Evolutionary conservation across 306 rosid species (phyloP), one percentile per base, ranked within the genome.

Genomic region (Delonix regia): DNA sequence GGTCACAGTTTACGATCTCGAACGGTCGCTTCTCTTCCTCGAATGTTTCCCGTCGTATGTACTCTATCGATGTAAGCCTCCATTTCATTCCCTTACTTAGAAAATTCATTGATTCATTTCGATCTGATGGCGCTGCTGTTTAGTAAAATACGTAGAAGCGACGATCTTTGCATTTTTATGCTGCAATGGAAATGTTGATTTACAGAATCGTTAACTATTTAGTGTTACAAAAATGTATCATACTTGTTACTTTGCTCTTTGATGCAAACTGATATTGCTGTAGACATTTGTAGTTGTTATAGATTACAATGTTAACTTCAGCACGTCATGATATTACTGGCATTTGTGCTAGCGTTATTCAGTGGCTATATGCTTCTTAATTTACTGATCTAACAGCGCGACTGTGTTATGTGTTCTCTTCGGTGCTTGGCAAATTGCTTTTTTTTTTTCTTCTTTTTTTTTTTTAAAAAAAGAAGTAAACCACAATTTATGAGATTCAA

Each of bases 31-130:
- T 66, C 69, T 82, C 75, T 56, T 62, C 57, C 41, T 30, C 84
- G 8, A 8, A 44, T 48, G 64, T 68, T 51, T 28, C 62, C 18
- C 48, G 77, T 69, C 87, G 67, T 36, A 68, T 18, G 60, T 84
- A 84, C 69, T 83, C 89, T 22, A 4, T 48, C 74, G 2, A 51
- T 15, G 87, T 86, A 83, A 81, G 82, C 71, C 57, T 69, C 64
- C 53, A 69, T 67, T 71, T 73, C 69, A 69, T 55, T 72, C 75
- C 8, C 33, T 65, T n/a, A 51, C 42, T n/a, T 53, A 25, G 16
- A 65, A 10, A 18, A 22, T 64, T 64, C 48, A 36, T 27, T 6
- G 8, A 13, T 39, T 66, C 18, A 67, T 42, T 65, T 22, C 45
- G 18, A 65, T 64, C 18, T 38, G 3, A 9, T 64, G 25, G 27